phyloP scores from a whole-genome alignment of 2,329 filamentous ascomycete genomes.

The Tetracladium maxilliforme region DNA sequence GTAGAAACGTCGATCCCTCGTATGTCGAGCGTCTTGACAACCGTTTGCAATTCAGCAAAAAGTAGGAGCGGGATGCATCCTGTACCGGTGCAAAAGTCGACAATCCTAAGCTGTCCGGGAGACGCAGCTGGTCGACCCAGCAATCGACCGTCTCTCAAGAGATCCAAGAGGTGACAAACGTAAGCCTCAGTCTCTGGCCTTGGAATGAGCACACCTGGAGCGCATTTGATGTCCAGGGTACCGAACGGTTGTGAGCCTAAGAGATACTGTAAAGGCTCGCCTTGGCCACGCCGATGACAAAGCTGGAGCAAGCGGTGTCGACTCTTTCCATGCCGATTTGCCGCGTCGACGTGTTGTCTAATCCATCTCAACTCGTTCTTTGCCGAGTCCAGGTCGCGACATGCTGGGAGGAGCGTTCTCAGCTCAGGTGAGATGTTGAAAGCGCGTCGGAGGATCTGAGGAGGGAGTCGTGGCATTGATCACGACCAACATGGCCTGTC shows the following conservation, averaged over 20 bases:
- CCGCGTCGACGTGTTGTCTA: slow-evolving; percentile 34
- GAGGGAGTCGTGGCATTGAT: slow-evolving; percentile 56
- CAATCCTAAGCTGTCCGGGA: slow-evolving; percentile 34
- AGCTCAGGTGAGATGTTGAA: slow-evolving; percentile 37
- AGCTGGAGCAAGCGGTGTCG: slow-evolving; percentile 20
- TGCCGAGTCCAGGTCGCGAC: slow-evolving; percentile 47
- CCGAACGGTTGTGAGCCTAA: slow-evolving; percentile 84
- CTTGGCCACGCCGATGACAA: slow-evolving; percentile 34
- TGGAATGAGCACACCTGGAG: slow-evolving; percentile 71
- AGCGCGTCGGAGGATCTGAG: slow-evolving; percentile 38
- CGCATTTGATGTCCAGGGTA: slow-evolving; percentile 62
- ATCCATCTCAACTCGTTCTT: slow-evolving; percentile 63
- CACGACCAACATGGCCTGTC: too few species aligned
- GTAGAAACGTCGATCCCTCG: slow-evolving; percentile 61
- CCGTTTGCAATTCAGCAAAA: slow-evolving; percentile 27
- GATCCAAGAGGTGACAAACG: slow-evolving; percentile 29
- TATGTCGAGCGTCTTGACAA: slow-evolving; percentile 28
- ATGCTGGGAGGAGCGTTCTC: slow-evolving; percentile 45
- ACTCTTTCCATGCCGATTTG: background rate
- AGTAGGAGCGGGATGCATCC: slow-evolving; percentile 80
- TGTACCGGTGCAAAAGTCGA: slow-evolving; percentile 84
- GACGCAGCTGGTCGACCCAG: background rate
- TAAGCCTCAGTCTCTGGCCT: slow-evolving; percentile 64
- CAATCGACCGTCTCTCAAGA: slow-evolving; percentile 1
- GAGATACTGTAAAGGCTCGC: slow-evolving; percentile 78